A percentile compares a stretch with the other conserved stretches of the same genome.
Evolutionary conservation across 495 filamentous ascomycete species (phyloP).

Genomic region (Penicillium silybi): DNA sequence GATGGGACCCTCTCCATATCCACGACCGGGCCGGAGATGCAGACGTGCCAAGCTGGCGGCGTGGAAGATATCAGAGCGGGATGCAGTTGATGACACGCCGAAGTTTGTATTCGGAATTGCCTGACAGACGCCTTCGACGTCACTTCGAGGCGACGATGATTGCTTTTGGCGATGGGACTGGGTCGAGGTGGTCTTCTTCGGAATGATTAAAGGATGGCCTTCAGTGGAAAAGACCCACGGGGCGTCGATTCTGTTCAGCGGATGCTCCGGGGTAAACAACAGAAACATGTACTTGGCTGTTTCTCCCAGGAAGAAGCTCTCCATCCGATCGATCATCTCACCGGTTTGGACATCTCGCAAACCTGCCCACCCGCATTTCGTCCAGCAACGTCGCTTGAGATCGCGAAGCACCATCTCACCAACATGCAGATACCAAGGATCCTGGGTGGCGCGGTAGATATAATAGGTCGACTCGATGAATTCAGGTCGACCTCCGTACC

Average conservation of each 20-base stretch:
- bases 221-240: slow-evolving; percentile 94
- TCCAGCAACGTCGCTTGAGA: slow-evolving; percentile 86
- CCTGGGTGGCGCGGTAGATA: slow-evolving; percentile 84
- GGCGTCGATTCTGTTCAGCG: slow-evolving; percentile 79
- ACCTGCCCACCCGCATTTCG: slow-evolving; percentile 90
- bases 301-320: slow-evolving; percentile 97
- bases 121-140: slow-evolving; percentile 48
- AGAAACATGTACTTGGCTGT: slow-evolving; percentile 93
- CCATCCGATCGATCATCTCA: slow-evolving; percentile 92
- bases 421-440: slow-evolving; percentile 94
- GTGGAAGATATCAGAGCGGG: slow-evolving; percentile 84
- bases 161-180: not conserved
- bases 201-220: slow-evolving; percentile 89
- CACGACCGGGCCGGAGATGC: slow-evolving; percentile 63
- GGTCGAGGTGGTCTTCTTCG: slow-evolving; percentile 38
- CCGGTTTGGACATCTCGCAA: slow-evolving; percentile 89
- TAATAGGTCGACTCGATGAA: slow-evolving; percentile 96
- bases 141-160: slow-evolving; percentile 6
- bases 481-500: slow-evolving; percentile 94
- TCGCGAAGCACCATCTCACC: slow-evolving; percentile 94
- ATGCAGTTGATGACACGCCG: slow-evolving; percentile 73
- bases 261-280: slow-evolving; percentile 80
- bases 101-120: slow-evolving; percentile 56
- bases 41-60: slow-evolving; percentile 82
- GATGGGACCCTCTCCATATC: slow-evolving; percentile 49